phyloP scores from a whole-genome alignment of 768 basidiomycete genomes.

The Arthromyces matolae region DNA sequence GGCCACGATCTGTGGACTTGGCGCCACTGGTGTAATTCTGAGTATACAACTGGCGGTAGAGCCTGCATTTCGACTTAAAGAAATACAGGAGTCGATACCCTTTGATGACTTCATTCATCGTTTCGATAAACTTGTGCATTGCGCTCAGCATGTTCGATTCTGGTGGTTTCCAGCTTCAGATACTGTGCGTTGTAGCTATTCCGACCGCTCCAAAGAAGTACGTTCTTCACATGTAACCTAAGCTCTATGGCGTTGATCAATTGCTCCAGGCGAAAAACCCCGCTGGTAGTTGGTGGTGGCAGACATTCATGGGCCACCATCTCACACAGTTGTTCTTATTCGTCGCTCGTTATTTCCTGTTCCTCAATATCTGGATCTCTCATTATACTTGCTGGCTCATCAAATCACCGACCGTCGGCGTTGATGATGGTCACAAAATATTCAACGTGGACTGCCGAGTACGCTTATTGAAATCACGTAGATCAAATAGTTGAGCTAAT shows the following conservation, averaged over 20 bases:
- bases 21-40: constrained; percentile 85
- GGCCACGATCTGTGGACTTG: constrained; percentile 88
- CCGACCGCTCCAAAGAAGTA: constrained; percentile 78
- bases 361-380: constrained; percentile 61
- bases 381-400: constrained; percentile 68
- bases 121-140: constrained; percentile 50
- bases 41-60: constrained; percentile 76
- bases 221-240: constrained; percentile 15
- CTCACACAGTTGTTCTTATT: constrained; percentile 82
- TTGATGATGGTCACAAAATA: constrained; percentile 78
- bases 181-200: constrained; percentile 63
- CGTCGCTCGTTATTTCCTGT: constrained; percentile 60
- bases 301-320: constrained; percentile 74
- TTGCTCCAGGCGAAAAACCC: constrained; percentile 46
- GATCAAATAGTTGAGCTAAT: neutral
- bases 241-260: constrained; percentile 1
- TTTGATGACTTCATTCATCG: constrained; percentile 61
- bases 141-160: constrained; percentile 86
- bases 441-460: constrained; percentile 95
- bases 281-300: constrained; percentile 61
- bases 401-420: constrained; percentile 46
- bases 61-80: constrained; percentile 75
- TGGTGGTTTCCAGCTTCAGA: constrained; percentile 94
- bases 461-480: constrained; percentile 25
- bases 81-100: constrained; percentile 55